Evolutionary conservation across 2,329 filamentous ascomycete genomes (phyloP), one percentile per base, ranked within the genome.

Genomic region (Pestalotiopsis fici): DNA sequence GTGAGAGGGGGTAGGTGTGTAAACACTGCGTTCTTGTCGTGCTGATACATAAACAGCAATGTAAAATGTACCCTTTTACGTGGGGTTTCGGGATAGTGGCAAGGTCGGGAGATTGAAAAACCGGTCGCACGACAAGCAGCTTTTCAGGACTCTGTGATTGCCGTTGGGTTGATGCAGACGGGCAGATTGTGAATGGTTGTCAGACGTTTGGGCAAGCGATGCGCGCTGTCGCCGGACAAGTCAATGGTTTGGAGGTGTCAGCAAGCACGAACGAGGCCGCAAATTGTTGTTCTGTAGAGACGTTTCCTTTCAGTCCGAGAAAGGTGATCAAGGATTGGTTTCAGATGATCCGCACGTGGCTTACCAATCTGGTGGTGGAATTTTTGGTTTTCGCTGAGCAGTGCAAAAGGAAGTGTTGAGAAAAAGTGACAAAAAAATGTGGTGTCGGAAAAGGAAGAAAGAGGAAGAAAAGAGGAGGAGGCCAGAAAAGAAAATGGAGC

Each of bases 11-110:
- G 91, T 86, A 91, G 90, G 91, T 95, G 91, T 93, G 91, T 93
- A 90, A 93, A 94, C 91, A 94, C 90, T 92, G 93, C 90, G 90
- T 89, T 89, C 79, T 87, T 81, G 90, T 92, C 92, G 93, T 93
- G 92, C 93, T 94, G 94, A 97, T 97, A 97, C 94, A 97, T 97
- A 97, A 93, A 97, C 94, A 92, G 85, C 85, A 81, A 78, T 79
- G 76, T 78, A 74, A 77, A 72, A 74, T 78, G 79, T 71, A 73
- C 74, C 76, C 75, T 74, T 72, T 69, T 75, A 75, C 70, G 75
- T 77, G 71, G 72, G 76, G 68, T 72, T 71, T 71, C 64, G 71
- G 64, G 72, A 27, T 64, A 61, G 23, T 66, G 64, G 67, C 67
- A 28, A 66, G 28, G 57, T 21, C 27, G 57, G 18, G 12, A 23